These are phyloP conservation scores for Lepidium africanum DNA, from an alignment of 345 rosid species.

Conservation along the genomic window DNA sequence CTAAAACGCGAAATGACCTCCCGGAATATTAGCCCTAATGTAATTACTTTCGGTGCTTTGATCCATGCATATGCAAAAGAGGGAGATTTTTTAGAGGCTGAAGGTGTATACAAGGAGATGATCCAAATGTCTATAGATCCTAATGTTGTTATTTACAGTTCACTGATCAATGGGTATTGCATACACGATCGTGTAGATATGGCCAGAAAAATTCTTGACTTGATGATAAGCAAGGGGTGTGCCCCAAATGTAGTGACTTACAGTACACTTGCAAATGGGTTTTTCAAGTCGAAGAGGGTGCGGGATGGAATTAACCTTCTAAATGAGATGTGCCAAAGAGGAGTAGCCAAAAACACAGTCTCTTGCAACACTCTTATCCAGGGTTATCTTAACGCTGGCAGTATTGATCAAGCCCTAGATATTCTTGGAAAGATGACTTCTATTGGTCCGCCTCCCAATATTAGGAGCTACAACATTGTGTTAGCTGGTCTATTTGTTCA, in stretches of 20 bases:
- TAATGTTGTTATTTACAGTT: constrained; percentile 18
- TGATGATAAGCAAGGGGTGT: constrained; percentile 15
- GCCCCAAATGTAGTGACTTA: constrained; percentile 30
- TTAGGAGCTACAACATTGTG: constrained; percentile 30
- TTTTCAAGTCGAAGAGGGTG: constrained; percentile 23
- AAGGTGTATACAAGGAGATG: not conserved
- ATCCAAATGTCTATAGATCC: constrained; percentile 11
- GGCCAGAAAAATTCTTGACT: not conserved
- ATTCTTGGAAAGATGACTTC: constrained; percentile 22
- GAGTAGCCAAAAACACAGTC: constrained; percentile 15
- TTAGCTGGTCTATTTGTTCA: constrained; percentile 24
- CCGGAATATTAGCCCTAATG: constrained; percentile 14
- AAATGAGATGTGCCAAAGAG: constrained; percentile 14
- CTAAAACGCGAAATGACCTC: not conserved
- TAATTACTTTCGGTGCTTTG: constrained; percentile 1
- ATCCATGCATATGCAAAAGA: constrained; percentile 7
- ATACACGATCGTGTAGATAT: not conserved
- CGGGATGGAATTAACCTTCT: constrained; percentile 22
- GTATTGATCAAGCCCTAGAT: not conserved
- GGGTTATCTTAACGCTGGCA: constrained; percentile 22
- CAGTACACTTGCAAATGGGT: constrained; percentile 32
- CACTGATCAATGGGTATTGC: constrained; percentile 17
- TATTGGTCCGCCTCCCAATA: constrained; percentile 26
- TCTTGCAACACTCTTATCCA: constrained; percentile 24
- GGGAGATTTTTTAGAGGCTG: not conserved